Evolutionary conservation across 2,329 filamentous ascomycete genomes (phyloP), one percentile per base, ranked within the genome.

Genomic region (Monosporascus sp.): DNA sequence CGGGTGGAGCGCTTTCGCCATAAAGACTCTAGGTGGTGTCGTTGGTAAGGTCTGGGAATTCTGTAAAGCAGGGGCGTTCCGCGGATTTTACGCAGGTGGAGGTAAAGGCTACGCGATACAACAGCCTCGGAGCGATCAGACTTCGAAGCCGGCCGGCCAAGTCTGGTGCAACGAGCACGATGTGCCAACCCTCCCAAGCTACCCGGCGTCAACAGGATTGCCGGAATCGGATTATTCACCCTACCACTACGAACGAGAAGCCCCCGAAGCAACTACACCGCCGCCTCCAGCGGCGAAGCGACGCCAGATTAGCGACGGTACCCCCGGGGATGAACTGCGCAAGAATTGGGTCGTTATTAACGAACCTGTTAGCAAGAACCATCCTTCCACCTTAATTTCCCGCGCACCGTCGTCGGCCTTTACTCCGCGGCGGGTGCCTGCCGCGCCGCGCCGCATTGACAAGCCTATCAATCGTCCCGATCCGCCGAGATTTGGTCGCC

Each of bases 31-130:
- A 7, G 84, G 84, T 1, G 83, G 78, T 27, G 82, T 88, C 3
- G 82, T 88, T 1, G 88, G 89, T 19, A 93, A 87, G 64, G 84
- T 96, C 0, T 91, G 90, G 81, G 82, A 91, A 60, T 94, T 96
- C 63, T 96, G 92, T 74, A 89, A 77, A 68, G 74, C 75, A 0
- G 83, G 80, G 8, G 82, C 88, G 0, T 95, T 97, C 65, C 80
- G 81, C 52, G 92, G 92, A 0, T 97, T 97, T 68, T 86, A 92
- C 57, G 91, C 92, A 14, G 93, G 92, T 7, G 90, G 88, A 3
- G 93, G 92, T 8, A 78, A 77, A 55, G 85, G 84, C 26, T 96
- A 92, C 64, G 74, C 80, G 7, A 73, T 89, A 60, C 67, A 75
- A 20, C 65, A 55, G 19, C 41, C 50, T 9, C 22, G 44, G 37